These are phyloP conservation scores for Zalaria obscura DNA, from an alignment of 2,329 filamentous ascomycete species.

Conservation along the genomic window DNA sequence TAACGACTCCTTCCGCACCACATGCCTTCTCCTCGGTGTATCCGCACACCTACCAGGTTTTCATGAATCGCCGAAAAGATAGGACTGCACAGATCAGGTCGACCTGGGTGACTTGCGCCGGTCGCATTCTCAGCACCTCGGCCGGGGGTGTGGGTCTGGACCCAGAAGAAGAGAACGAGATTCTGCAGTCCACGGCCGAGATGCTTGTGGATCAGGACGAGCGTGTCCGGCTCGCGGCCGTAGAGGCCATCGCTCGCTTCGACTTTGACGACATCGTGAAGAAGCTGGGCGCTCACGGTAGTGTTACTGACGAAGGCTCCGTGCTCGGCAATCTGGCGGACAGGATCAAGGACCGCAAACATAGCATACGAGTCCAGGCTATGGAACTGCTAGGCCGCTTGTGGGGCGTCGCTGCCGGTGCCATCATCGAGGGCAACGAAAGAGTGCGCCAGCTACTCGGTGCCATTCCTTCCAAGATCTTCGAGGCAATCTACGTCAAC, in stretches of 20 bases:
- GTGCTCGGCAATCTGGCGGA: slow-evolving; percentile 73
- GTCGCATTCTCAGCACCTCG: slow-evolving; percentile 79
- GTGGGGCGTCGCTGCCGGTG: slow-evolving; percentile 86
- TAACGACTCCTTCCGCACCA: slow-evolving; percentile 72
- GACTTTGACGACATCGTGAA: slow-evolving; percentile 66
- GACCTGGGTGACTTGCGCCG: slow-evolving; percentile 72
- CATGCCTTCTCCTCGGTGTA: slow-evolving; percentile 83
- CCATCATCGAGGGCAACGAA: slow-evolving; percentile 73
- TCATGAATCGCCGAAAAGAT: slow-evolving; percentile 73
- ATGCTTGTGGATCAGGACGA: slow-evolving; percentile 83
- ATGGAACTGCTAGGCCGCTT: slow-evolving; percentile 74
- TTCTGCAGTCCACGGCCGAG: slow-evolving; percentile 57
- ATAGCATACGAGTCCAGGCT: slow-evolving; percentile 67
- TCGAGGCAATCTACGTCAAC: slow-evolving; percentile 82
- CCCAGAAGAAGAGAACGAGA: slow-evolving; percentile 60
- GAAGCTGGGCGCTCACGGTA: slow-evolving; percentile 65
- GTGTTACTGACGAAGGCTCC: slow-evolving; percentile 61
- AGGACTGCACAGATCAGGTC: slow-evolving; percentile 71
- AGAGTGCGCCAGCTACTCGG: slow-evolving; percentile 59
- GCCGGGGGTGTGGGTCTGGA: slow-evolving; percentile 82
- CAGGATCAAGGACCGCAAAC: slow-evolving; percentile 74
- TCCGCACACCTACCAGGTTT: slow-evolving; percentile 63
- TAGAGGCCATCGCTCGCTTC: slow-evolving; percentile 71
- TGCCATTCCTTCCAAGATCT: slow-evolving; percentile 69
- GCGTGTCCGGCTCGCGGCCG: slow-evolving; percentile 77